phyloP scores from a whole-genome alignment of 2,329 filamentous ascomycete species.

The Trichoderma simmonsii region DNA sequence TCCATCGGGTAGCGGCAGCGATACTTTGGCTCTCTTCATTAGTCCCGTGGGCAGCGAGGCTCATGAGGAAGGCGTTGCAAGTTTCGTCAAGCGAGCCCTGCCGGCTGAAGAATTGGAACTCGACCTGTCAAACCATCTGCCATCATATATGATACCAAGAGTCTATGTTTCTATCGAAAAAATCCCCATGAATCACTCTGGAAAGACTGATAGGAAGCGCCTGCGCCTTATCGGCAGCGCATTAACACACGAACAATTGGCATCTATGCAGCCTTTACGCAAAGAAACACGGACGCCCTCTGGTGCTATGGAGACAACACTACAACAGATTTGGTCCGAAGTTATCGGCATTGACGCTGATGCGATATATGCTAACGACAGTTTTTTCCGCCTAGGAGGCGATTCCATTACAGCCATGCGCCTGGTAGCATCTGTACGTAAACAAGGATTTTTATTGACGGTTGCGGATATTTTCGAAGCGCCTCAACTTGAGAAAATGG shows the following conservation, averaged over 20 bases:
- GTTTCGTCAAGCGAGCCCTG: not conserved
- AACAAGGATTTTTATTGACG: constrained; percentile 20
- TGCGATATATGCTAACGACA: constrained; percentile 31
- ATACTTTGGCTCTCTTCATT: constrained; percentile 8
- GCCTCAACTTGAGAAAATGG: not conserved
- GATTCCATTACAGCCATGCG: constrained; percentile 42
- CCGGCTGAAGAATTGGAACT: not conserved
- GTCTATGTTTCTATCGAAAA: not conserved
- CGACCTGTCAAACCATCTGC: not conserved
- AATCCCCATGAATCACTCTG: not conserved
- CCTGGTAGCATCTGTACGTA: constrained; percentile 34
- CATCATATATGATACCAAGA: constrained; percentile 9
- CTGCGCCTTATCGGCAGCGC: constrained; percentile 14
- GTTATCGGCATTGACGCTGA: constrained; percentile 36
- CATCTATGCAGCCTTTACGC: constrained; percentile 11
- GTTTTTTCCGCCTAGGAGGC: constrained; percentile 39
- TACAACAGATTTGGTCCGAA: constrained; percentile 36
- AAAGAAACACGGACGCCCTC: constrained; percentile 16
- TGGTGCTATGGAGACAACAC: constrained; percentile 19
- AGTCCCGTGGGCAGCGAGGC: not conserved
- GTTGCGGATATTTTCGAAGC: not conserved
- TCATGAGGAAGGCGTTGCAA: not conserved
- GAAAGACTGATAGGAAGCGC: constrained; percentile 17
- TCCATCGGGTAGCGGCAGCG: not conserved
- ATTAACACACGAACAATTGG: constrained; percentile 10